Conservation (phyloP, 805 yeast genomes). For the Tetrapisispora pingtungensis region DNA sequence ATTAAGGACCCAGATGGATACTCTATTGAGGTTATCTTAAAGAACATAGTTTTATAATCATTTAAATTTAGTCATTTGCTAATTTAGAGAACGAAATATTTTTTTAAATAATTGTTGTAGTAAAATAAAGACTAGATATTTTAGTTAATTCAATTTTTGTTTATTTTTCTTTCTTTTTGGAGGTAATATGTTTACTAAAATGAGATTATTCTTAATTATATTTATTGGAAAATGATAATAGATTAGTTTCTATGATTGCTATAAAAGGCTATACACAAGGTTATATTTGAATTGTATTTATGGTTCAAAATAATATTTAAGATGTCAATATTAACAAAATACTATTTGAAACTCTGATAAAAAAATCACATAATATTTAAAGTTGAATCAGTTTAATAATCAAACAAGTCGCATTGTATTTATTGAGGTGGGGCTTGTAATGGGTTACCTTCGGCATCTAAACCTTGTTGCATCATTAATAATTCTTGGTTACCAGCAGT, state of each 20-base stretch:
- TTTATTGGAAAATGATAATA: not conserved
- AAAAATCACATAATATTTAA: not conserved
- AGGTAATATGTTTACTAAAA: not conserved
- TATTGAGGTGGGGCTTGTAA: conserved; percentile 64
- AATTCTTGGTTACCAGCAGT: conserved; percentile 90
- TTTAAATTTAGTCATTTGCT: too few species aligned
- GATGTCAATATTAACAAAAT: too few species aligned
- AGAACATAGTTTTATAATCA: conserved; percentile 8
- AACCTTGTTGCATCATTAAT: conserved; percentile 82
- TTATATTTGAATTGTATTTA: not conserved
- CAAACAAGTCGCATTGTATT: not conserved
- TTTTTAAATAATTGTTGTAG: too few species aligned
- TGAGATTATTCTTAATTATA: not conserved
- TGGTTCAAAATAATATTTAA: not conserved
- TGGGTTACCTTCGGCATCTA: conserved; percentile 81
- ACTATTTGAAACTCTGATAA: not conserved
- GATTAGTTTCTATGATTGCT: not conserved
- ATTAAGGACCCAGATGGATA: conserved; percentile 88
- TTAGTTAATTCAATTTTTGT: too few species aligned
- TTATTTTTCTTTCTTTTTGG: too few species aligned
- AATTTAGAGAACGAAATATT: too few species aligned
- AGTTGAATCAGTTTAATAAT: not conserved
- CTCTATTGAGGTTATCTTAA: conserved; percentile 60
- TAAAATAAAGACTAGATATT: too few species aligned
- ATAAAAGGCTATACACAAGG: conserved; percentile 3